Evolutionary conservation across 2,329 filamentous ascomycete species (phyloP).

Genomic region (Paecilomyces formosus): DNA sequence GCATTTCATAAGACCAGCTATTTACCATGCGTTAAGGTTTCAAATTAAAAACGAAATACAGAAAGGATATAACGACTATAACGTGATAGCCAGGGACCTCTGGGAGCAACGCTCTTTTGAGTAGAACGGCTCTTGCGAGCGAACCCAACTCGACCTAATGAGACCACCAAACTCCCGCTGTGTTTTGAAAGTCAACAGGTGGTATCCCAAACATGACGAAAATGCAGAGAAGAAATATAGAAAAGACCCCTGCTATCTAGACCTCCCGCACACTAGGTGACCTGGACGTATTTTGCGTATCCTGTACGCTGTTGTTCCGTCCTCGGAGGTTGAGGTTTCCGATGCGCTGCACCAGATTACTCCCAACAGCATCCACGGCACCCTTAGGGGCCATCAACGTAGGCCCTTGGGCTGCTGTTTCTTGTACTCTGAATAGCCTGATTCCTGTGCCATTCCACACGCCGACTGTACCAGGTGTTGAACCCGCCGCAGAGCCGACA

Average conservation of each 20-base stretch:
- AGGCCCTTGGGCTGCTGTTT: conserved; percentile 71
- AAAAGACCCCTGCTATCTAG: conserved; percentile 8
- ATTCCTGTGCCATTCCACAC: conserved; percentile 91
- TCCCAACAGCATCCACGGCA: conserved; percentile 87
- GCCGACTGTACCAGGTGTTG: conserved; percentile 73
- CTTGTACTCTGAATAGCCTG: conserved; percentile 82
- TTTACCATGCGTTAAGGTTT: neutral
- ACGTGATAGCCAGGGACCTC: neutral
- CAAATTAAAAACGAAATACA: neutral
- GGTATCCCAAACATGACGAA: neutral
- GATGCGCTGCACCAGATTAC: conserved; percentile 79
- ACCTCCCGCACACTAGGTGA: conserved; percentile 29
- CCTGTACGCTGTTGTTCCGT: conserved; percentile 26
- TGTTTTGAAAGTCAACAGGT: conserved; percentile 2
- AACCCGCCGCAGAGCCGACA: conserved; percentile 34
- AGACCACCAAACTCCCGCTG: neutral
- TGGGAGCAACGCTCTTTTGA: neutral
- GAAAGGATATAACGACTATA: neutral
- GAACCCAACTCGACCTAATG: conserved; percentile 11
- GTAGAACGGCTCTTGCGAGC: conserved; percentile 8
- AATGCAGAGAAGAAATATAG: neutral
- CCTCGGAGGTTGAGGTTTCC: conserved; percentile 69
- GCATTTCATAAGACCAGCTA: neutral
- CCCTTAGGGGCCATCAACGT: conserved; percentile 77
- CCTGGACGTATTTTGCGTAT: conserved; percentile 19